phyloP scores from a whole-genome alignment of 2,329 filamentous ascomycete species.

The Alternaria sp. region DNA sequence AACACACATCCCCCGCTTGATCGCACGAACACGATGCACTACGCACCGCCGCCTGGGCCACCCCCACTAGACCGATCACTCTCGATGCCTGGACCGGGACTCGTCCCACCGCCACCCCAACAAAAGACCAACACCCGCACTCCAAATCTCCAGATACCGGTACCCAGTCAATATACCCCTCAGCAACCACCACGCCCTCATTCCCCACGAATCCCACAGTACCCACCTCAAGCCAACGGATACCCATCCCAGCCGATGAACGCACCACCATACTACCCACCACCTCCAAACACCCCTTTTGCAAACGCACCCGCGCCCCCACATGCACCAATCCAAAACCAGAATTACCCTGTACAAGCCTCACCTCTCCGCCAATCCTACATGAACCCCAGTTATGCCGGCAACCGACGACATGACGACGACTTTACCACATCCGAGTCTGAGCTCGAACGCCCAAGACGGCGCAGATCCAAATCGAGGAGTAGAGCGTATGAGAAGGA shows the following conservation, averaged over 20 bases:
- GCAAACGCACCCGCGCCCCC: background rate
- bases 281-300: background rate
- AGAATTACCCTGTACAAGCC: conserved; percentile 11
- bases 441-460: conserved; percentile 22
- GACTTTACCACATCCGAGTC: conserved; percentile 35
- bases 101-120: conserved; percentile 15
- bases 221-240: conserved; percentile 9
- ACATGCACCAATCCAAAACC: conserved; percentile 9
- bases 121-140: conserved; percentile 15
- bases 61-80: conserved; percentile 36
- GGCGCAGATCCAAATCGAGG: conserved; percentile 23
- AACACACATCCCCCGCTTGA: conserved; percentile 28
- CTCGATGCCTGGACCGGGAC: conserved; percentile 31
- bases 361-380: conserved; percentile 27
- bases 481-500: conserved; percentile 12
- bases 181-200: conserved; percentile 9
- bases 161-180: conserved; percentile 7
- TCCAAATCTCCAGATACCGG: conserved; percentile 23
- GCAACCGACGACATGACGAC: conserved; percentile 20
- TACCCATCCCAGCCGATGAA: conserved; percentile 4
- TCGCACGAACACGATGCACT: conserved; percentile 26
- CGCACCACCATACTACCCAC: background rate
- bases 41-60: conserved; percentile 17
- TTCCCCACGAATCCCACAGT: conserved; percentile 12
- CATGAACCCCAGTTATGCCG: background rate